Evolutionary conservation across 2,329 filamentous ascomycete genomes (phyloP).

Genomic region (Fusarium sulawesiense): DNA sequence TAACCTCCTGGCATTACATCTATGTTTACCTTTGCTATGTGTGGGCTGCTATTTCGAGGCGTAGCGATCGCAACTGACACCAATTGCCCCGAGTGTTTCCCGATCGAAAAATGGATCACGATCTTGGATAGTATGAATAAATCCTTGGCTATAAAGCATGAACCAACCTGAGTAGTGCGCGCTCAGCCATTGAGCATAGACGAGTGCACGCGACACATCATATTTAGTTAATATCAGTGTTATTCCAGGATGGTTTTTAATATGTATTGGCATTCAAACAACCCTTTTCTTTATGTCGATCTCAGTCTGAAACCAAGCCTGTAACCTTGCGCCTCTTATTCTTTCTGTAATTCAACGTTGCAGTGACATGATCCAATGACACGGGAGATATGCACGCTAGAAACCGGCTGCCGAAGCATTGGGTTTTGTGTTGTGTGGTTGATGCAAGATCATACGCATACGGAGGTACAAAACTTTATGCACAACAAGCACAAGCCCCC

Average conservation of each 20-base stretch:
- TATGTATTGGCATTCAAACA: slow-evolving; percentile 1
- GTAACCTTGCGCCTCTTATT: slow-evolving; percentile 4
- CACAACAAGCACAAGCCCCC: neutral
- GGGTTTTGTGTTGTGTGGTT: slow-evolving; percentile 7
- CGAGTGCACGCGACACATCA: slow-evolving; percentile 7
- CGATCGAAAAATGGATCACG: neutral
- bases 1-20: neutral
- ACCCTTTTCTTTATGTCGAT: neutral
- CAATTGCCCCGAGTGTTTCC: slow-evolving; percentile 2
- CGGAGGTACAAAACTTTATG: slow-evolving; percentile 2
- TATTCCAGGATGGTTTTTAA: neutral
- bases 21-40: neutral
- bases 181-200: neutral
- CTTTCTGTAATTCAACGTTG: slow-evolving; percentile 2
- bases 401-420: slow-evolving; percentile 9
- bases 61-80: neutral
- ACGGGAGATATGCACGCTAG: neutral
- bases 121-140: neutral
- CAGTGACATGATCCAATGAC: slow-evolving; percentile 10
- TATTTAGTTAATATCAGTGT: neutral
- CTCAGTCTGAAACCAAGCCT: slow-evolving; percentile 7
- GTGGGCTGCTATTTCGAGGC: neutral
- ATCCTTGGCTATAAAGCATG: neutral
- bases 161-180: neutral
- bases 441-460: neutral